These are phyloP conservation scores for Linum lewisii DNA, from an alignment of 345 rosid species.

Conservation along the genomic window DNA sequence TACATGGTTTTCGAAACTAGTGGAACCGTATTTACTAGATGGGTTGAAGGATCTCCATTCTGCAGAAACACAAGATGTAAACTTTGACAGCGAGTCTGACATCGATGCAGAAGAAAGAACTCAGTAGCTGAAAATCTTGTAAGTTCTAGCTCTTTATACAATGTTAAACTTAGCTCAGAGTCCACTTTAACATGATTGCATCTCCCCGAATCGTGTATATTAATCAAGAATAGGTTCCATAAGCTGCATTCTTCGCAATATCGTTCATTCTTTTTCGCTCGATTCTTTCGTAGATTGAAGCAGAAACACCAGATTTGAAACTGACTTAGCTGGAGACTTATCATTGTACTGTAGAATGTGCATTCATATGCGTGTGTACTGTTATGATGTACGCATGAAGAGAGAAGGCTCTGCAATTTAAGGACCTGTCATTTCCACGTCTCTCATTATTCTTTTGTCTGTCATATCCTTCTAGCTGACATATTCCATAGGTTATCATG, in stretches of 20 bases:
- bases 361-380: neutral
- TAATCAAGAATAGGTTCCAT: no score
- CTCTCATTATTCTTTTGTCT: neutral
- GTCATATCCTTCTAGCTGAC: neutral
- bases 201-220: no score
- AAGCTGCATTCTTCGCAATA: no score
- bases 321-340: neutral
- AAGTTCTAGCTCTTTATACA: neutral
- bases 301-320: neutral
- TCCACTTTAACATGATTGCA: no score
- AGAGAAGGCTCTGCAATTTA: neutral
- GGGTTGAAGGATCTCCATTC: conserved; percentile 31
- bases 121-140: conserved; percentile 15
- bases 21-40: conserved; percentile 51
- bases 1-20: conserved; percentile 51
- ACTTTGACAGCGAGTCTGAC: conserved; percentile 30
- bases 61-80: conserved; percentile 21
- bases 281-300: neutral
- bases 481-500: neutral
- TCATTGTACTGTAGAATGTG: neutral
- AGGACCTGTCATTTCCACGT: neutral
- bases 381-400: neutral
- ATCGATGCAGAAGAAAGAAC: conserved; percentile 24
- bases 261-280: no score
- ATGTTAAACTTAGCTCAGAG: no score